Base-by-base conservation (phyloP, 1,139 yeast species). In the Nematodospora anomalae region DNA sequence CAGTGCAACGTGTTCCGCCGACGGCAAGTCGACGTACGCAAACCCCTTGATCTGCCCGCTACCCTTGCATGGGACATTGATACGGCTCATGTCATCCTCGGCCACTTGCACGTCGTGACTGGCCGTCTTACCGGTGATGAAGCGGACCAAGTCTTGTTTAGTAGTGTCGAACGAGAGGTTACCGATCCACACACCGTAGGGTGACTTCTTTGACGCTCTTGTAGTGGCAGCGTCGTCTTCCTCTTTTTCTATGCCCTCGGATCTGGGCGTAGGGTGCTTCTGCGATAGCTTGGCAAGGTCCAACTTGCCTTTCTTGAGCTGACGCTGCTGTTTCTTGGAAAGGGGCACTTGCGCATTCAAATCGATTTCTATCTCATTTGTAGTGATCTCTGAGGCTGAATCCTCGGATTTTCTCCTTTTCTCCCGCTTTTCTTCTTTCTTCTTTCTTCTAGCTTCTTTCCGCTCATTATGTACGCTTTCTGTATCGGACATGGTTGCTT, bases 181-280 rank as follows among this genome's bases (percentile, higher is more conserved):
- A 32, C 98, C 98, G 31, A 92, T 76, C 98, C 98, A 92, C 16
- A 89, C 94, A 31, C 95, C 95, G 51, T 67, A 79, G 38, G 73
- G 76, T 2, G 83, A 72, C 48, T 71, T 73, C 49, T 57, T 64
- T 36, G 53, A 50, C 42, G 46, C 53, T n/a, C 30, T 24, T 42
- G 46, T 46, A 32, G 53, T n/a, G n/a, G n/a, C n/a, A n/a, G n/a
- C n/a, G 54, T n/a, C n/a, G n/a, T n/a, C n/a, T n/a, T n/a, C n/a
- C 27, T 55, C 56, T 18, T 42, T 34, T 28, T 62, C 60, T 9
- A 49, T 56, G 16, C 44, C 55, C n/a, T 57, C 66, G 11, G 62
- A 58, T 42, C 67, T 71, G 20, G 78, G 67, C 32, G 66, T 54
- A 46, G 76, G 74, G 49, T 69, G 58, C 50, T 79, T 76, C 38